These are phyloP conservation scores for Sungouiozyma intestinalis DNA, from an alignment of 805 yeast genomes.

Conservation along the genomic window DNA sequence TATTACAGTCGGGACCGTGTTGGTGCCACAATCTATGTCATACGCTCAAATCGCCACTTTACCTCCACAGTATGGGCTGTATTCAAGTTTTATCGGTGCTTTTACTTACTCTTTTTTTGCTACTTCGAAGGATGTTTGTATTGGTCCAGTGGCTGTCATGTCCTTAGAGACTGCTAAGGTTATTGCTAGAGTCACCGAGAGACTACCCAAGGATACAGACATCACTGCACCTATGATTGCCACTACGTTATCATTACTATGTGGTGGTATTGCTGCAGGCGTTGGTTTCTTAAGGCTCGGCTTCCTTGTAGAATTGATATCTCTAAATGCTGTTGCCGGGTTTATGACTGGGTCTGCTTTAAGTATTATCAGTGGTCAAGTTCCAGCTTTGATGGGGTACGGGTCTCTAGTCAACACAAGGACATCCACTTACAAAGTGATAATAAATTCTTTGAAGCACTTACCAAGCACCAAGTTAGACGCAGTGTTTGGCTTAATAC, in stretches of 20 bases:
- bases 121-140: slow-evolving; percentile 88
- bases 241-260: slow-evolving; percentile 62
- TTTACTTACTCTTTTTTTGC: slow-evolving; percentile 84
- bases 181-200: slow-evolving; percentile 49
- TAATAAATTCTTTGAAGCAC: slow-evolving; percentile 61
- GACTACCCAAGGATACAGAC: slow-evolving; percentile 31
- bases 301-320: slow-evolving; percentile 77
- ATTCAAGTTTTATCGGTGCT: slow-evolving; percentile 88
- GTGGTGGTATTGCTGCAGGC: slow-evolving; percentile 80
- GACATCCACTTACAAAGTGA: slow-evolving; percentile 55
- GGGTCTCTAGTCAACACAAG: slow-evolving; percentile 58
- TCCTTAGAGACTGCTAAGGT: slow-evolving; percentile 76
- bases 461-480: slow-evolving; percentile 59
- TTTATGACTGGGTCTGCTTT: slow-evolving; percentile 94
- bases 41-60: slow-evolving; percentile 82
- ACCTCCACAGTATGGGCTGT: slow-evolving; percentile 75
- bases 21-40: slow-evolving; percentile 94
- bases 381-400: slow-evolving; percentile 79
- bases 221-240: slow-evolving; percentile 64
- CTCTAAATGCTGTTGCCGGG: slow-evolving; percentile 86
- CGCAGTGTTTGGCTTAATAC: slow-evolving; percentile 83
- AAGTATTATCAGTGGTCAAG: slow-evolving; percentile 72
- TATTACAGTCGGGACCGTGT: slow-evolving; percentile 82
- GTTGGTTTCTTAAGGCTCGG: slow-evolving; percentile 78
- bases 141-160: slow-evolving; percentile 97